Conservation (phyloP, 768 basidiomycete species). For the Xanthoconium purpureum region DNA sequence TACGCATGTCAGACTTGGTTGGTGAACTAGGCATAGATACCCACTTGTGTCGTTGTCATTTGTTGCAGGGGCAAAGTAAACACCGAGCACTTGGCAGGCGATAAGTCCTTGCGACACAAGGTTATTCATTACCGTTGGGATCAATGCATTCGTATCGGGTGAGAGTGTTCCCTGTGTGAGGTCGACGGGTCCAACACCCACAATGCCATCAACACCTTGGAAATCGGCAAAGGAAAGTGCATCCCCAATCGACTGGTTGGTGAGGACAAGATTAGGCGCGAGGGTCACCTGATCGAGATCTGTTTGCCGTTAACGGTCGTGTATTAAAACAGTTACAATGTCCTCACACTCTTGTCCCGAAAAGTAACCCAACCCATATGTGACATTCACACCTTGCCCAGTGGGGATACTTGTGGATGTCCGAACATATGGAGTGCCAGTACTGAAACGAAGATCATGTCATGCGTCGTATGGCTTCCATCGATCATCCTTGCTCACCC, state of each 20-base stretch:
- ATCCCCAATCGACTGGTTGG: not conserved
- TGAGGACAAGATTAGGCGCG: not conserved
- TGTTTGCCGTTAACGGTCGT: not conserved
- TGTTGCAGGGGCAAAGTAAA: constrained; percentile 24
- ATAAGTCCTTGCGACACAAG: constrained; percentile 21
- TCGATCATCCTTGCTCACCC: not conserved
- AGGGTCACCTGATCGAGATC: constrained; percentile 24
- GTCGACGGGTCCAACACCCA: constrained; percentile 19
- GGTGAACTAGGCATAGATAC: not conserved
- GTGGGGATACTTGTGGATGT: constrained; percentile 26
- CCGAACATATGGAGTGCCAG: constrained; percentile 10
- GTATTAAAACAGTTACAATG: not conserved
- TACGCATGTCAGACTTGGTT: not conserved
- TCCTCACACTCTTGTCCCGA: constrained; percentile 36
- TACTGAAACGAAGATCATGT: constrained; percentile 8
- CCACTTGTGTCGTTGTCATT: constrained; percentile 13
- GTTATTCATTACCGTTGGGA: constrained; percentile 29
- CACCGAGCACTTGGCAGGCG: constrained; percentile 24
- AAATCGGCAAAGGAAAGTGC: constrained; percentile 15
- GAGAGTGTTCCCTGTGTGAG: constrained; percentile 13
- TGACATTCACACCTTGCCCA: constrained; percentile 14
- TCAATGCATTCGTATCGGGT: not conserved
- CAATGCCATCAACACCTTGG: constrained; percentile 19
- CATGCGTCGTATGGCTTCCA: not conserved
- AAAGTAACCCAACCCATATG: constrained; percentile 14